These are phyloP conservation scores for sunflower (Helianthus annuus) DNA, from an alignment of 129 eudicot genomes.

Conservation along the genomic window DNA sequence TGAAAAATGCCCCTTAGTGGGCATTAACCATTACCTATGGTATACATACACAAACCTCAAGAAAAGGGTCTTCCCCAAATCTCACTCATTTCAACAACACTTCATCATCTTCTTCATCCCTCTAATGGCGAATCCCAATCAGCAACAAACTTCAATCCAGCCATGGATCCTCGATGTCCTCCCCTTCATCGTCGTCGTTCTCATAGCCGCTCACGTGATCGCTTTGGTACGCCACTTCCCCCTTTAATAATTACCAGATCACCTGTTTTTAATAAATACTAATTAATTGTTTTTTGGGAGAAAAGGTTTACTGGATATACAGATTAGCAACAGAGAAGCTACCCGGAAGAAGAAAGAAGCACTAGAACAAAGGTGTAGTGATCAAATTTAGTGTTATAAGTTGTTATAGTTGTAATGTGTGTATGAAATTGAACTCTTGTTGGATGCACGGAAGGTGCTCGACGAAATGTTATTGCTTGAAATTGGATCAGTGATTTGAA, in stretches of 20 bases:
- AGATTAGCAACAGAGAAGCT: constrained; percentile 45
- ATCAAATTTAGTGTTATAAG: constrained; percentile 14
- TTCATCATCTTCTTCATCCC: constrained; percentile 1
- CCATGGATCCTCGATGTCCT: constrained; percentile 45
- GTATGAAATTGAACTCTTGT: neutral
- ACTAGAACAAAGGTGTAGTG: constrained; percentile 27
- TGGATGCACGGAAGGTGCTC: constrained; percentile 30
- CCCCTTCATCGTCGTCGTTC: constrained; percentile 39
- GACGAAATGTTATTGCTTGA: constrained; percentile 19
- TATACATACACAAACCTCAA: neutral
- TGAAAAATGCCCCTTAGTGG: no score
- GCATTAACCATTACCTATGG: no score
- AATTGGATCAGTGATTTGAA: neutral
- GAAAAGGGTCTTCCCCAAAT: constrained; percentile 4
- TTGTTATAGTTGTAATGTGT: constrained; percentile 13
- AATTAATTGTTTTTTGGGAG: neutral
- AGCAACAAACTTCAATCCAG: constrained; percentile 28
- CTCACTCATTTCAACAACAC: constrained; percentile 16
- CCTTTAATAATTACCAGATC: neutral
- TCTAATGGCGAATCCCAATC: constrained; percentile 31
- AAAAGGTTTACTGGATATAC: constrained; percentile 41
- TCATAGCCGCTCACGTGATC: constrained; percentile 42
- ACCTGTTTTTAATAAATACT: neutral
- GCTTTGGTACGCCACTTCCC: constrained; percentile 33
- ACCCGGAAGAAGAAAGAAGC: constrained; percentile 45